Percentiles rank a stretch among this genome's conserved stretches.
These are phyloP conservation scores for Pseudogymnoascus destructans DNA, from an alignment of 2,329 filamentous ascomycete genomes.

Conservation along the genomic window DNA sequence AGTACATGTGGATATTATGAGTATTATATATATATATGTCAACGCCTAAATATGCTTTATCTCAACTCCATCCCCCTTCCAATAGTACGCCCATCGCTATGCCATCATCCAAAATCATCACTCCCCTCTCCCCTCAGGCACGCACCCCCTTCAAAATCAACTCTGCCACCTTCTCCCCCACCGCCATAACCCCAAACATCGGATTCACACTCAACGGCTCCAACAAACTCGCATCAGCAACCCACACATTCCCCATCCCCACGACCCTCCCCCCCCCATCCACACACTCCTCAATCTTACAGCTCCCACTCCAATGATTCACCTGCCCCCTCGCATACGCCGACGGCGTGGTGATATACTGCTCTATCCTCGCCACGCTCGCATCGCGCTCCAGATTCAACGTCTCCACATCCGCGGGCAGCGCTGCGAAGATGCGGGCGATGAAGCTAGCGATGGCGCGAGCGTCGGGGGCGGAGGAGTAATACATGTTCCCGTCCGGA, in stretches of 20 bases:
- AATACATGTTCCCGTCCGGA: slow-evolving; percentile 33
- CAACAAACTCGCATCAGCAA: slow-evolving; percentile 38
- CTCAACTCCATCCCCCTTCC: neutral
- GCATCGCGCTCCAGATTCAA: slow-evolving; percentile 35
- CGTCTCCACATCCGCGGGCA: slow-evolving; percentile 32
- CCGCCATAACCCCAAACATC: slow-evolving; percentile 41
- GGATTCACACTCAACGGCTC: slow-evolving; percentile 40
- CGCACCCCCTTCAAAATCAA: slow-evolving; percentile 28
- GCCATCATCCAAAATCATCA: neutral
- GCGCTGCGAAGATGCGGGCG: slow-evolving; percentile 34
- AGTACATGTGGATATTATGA: neutral
- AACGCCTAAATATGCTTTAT: neutral
- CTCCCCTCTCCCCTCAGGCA: neutral
- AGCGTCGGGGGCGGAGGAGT: slow-evolving; percentile 35
- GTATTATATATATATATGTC: neutral
- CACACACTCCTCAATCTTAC: slow-evolving; percentile 37
- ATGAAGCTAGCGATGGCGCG: slow-evolving; percentile 38
- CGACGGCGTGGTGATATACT: slow-evolving; percentile 36
- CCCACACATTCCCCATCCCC: slow-evolving; percentile 37
- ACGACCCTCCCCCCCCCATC: slow-evolving; percentile 34
- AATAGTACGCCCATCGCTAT: neutral
- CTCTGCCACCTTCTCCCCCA: slow-evolving; percentile 38
- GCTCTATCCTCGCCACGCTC: slow-evolving; percentile 34
- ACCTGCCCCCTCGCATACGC: slow-evolving; percentile 37
- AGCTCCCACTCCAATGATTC: slow-evolving; percentile 41